A percentile compares a stretch with the other conserved stretches of the same genome.
These are phyloP conservation scores for Amaranthus tricolor DNA, from an alignment of 179 eudicot species.

Conservation along the genomic window DNA sequence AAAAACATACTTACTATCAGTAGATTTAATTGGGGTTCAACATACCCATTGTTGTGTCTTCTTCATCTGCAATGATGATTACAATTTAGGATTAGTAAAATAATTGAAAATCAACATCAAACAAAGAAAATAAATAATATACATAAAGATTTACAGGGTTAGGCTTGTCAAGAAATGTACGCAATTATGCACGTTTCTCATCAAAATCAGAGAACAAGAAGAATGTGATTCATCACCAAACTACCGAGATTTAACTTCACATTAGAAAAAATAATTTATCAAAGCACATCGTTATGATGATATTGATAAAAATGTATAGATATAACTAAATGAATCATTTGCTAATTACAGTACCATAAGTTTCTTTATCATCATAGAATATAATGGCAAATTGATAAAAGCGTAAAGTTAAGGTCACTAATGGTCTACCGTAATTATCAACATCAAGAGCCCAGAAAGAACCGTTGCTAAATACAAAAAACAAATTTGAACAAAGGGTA, in stretches of 20 bases:
- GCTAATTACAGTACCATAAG: too few relatives aligned
- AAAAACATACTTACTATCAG: slow-evolving; percentile 10
- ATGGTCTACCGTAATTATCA: not conserved
- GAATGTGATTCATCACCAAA: not conserved
- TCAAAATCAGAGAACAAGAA: not conserved
- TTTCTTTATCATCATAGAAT: not conserved
- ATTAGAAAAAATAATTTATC: slow-evolving; percentile 7
- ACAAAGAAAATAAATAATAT: not conserved
- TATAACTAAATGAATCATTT: not conserved
- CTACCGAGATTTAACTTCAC: not conserved
- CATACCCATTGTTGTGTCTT: slow-evolving; percentile 3
- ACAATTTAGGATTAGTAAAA: not conserved
- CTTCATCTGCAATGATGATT: slow-evolving; percentile 23
- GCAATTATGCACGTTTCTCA: not conserved
- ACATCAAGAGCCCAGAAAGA: slow-evolving; percentile 6
- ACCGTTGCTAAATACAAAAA: slow-evolving; percentile 1
- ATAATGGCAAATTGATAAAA: not conserved
- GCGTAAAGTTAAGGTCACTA: not conserved
- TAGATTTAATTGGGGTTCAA: slow-evolving; percentile 8
- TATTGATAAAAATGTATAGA: not conserved
- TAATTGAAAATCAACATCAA: not conserved
- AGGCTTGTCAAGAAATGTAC: not conserved
- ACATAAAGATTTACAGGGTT: not conserved
- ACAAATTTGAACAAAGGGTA: slow-evolving; percentile 7
- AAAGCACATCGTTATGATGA: not conserved